Conservation (phyloP, 768 basidiomycete species). For the Cytidiella melzeri region DNA sequence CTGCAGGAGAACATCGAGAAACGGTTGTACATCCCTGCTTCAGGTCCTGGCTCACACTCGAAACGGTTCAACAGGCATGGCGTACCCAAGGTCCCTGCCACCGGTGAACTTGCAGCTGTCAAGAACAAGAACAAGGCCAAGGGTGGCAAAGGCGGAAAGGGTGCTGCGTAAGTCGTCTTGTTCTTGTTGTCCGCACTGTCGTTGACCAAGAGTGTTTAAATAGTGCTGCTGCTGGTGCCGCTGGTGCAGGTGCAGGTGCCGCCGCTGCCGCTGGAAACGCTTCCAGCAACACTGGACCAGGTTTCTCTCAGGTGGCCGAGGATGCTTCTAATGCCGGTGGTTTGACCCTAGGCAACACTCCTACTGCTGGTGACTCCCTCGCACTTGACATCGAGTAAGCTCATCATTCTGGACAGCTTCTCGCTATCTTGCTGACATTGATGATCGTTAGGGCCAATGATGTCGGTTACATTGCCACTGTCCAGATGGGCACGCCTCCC, state of each 20-base stretch:
- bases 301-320: conserved; percentile 31
- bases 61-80: conserved; percentile 17
- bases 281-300: conserved; percentile 19
- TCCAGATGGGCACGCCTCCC: conserved; percentile 41
- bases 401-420: background rate
- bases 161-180: background rate
- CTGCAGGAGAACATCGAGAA: conserved; percentile 40
- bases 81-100: background rate
- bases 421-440: conserved; percentile 1
- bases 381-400: conserved; percentile 68
- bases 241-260: conserved; percentile 7
- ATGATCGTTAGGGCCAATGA: conserved; percentile 41
- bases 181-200: no score
- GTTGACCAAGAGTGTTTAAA: background rate
- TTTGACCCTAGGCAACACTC: conserved; percentile 38
- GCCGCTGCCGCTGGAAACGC: conserved; percentile 10
- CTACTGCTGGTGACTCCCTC: conserved; percentile 46
- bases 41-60: conserved; percentile 20
- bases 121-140: conserved; percentile 5
- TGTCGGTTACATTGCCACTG: conserved; percentile 41
- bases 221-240: conserved; percentile 7
- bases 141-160: conserved; percentile 10
- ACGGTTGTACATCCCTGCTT: conserved; percentile 34
- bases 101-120: background rate
- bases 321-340: conserved; percentile 29